phyloP scores from a whole-genome alignment of 1,284 basidiomycete species.

The Lentinus polychrous region DNA sequence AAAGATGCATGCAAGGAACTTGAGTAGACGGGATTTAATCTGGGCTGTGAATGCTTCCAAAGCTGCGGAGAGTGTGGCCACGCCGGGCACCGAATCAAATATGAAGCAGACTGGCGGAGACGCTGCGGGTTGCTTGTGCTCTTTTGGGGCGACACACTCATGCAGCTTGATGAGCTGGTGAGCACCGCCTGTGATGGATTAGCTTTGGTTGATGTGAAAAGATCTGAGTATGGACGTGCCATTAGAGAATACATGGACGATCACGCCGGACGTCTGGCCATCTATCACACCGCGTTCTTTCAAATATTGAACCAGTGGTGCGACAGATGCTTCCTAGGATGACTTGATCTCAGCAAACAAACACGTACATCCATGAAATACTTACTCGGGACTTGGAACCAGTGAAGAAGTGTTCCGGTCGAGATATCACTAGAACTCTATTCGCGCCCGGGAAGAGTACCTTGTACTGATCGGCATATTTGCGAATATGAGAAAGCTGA shows the following conservation, averaged over 20 bases:
- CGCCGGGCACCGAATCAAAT: slow-evolving; percentile 46
- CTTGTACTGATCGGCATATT: slow-evolving; percentile 40
- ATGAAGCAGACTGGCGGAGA: slow-evolving; percentile 31
- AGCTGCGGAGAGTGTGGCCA: slow-evolving; percentile 19
- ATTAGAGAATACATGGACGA: slow-evolving; percentile 51
- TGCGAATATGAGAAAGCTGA: slow-evolving; percentile 38
- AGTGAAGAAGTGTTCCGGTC: slow-evolving; percentile 17
- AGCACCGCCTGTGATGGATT: slow-evolving; percentile 29
- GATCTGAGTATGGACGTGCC: slow-evolving; percentile 26
- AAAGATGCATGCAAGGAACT: slow-evolving; percentile 15
- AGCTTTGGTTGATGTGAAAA: background rate
- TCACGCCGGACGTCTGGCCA: slow-evolving; percentile 21
- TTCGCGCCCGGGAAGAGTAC: slow-evolving; percentile 42
- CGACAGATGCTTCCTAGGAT: slow-evolving; percentile 25
- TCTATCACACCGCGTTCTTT: slow-evolving; percentile 29
- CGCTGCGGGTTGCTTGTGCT: background rate
- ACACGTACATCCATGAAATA: background rate
- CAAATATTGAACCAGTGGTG: slow-evolving; percentile 35
- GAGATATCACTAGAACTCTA: slow-evolving; percentile 39
- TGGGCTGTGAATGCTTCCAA: slow-evolving; percentile 34
- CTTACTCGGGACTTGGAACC: slow-evolving; percentile 14
- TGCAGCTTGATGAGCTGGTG: slow-evolving; percentile 33
- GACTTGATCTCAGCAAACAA: background rate
- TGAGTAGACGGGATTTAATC: slow-evolving; percentile 28
- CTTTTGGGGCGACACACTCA: slow-evolving; percentile 15